Evolutionary conservation across 176 grass and related monocot species (phyloP).

Genomic region (Zoysia pacifica): DNA sequence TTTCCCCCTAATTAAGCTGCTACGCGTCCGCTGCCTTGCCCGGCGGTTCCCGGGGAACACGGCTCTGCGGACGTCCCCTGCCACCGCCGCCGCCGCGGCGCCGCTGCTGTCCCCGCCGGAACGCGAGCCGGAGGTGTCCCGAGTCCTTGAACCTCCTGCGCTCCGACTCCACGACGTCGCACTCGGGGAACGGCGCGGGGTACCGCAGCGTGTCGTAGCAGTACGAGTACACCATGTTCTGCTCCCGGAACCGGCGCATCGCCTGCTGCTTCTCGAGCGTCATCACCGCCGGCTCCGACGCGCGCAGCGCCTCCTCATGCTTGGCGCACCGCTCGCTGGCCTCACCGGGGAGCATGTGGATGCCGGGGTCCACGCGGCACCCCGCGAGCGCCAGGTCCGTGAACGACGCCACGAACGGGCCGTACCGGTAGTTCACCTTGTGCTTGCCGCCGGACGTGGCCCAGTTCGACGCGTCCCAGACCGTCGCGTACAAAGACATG

Average conservation of each 20-base stretch:
- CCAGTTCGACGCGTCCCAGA: conserved; percentile 89
- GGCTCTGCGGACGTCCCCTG: neutral
- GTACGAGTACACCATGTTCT: conserved; percentile 80
- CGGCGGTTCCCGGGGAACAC: neutral
- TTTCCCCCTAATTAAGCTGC: neutral
- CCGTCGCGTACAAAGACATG: conserved; percentile 86
- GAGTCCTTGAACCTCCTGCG: conserved; percentile 56
- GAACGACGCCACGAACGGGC: conserved; percentile 75
- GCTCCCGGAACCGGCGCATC: conserved; percentile 69
- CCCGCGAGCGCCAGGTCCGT: conserved; percentile 72
- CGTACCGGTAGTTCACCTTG: conserved; percentile 73
- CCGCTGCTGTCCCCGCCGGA: conserved; percentile 17
- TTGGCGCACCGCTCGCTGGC: conserved; percentile 13
- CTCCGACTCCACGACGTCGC: conserved; percentile 71
- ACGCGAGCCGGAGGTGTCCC: conserved; percentile 52
- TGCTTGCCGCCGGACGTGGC: conserved; percentile 73
- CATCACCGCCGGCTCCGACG: conserved; percentile 57
- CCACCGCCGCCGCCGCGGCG: neutral
- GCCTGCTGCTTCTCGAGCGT: conserved; percentile 64
- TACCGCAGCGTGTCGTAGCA: conserved; percentile 79
- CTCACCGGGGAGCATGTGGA: conserved; percentile 33
- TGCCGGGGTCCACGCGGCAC: conserved; percentile 54
- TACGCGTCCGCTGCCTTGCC: neutral
- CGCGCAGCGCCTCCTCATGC: conserved; percentile 22
- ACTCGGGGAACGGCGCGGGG: conserved; percentile 58